A percentile compares a stretch with the other conserved stretches of the same genome.
Evolutionary conservation across 805 yeast species (phyloP).

Genomic region (Brettanomyces sp.): DNA sequence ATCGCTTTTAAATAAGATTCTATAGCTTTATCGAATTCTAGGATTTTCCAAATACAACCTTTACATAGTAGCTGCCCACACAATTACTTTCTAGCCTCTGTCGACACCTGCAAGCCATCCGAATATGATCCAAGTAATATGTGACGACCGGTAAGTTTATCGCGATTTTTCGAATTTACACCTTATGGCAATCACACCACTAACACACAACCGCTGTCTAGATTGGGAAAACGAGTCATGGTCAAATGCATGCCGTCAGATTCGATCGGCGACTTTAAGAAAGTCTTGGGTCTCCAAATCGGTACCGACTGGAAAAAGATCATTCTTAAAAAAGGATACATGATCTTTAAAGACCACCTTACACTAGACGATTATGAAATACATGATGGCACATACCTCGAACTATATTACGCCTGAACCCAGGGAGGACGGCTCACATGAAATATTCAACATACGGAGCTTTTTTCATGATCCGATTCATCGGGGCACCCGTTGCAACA

Average conservation of each 20-base stretch:
- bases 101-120: too few species aligned
- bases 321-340: conserved; percentile 78
- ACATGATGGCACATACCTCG: conserved; percentile 81
- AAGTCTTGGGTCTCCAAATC: conserved; percentile 70
- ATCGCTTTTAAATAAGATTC: too few species aligned
- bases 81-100: too few species aligned
- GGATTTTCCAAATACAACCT: too few species aligned
- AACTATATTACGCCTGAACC: conserved; percentile 58
- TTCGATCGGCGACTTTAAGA: conserved; percentile 83
- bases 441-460: conserved; percentile 34
- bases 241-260: conserved; percentile 86
- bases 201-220: conserved; percentile 18
- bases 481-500: conserved; percentile 7
- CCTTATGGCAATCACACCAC: conserved; percentile 1
- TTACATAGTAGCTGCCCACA: too few species aligned
- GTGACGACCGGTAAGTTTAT: conserved; percentile 52
- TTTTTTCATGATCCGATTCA: conserved; percentile 19
- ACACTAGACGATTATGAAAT: conserved; percentile 90
- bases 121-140: conserved; percentile 59
- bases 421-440: conserved; percentile 18
- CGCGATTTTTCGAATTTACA: conserved; percentile 1
- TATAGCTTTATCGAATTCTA: too few species aligned
- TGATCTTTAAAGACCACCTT: conserved; percentile 80
- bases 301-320: conserved; percentile 63
- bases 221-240: conserved; percentile 77